A percentile compares a stretch with the other conserved stretches of the same genome.
phyloP scores from a whole-genome alignment of 805 yeast genomes.

The Saturnispora ahearnii region DNA sequence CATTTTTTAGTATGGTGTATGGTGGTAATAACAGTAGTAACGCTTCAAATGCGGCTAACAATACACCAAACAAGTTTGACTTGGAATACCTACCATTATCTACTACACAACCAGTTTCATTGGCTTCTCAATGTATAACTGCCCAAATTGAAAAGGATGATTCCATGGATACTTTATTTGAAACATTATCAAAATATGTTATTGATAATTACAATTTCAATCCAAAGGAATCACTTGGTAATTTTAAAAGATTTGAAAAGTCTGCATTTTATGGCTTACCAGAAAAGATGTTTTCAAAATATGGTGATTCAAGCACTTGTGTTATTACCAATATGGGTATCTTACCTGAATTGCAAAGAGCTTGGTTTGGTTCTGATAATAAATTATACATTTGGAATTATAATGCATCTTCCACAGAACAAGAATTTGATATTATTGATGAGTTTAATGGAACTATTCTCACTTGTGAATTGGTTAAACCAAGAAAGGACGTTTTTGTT shows the following conservation, averaged over 20 bases:
- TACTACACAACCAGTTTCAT: conserved; percentile 41
- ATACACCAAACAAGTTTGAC: conserved; percentile 1
- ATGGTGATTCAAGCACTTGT: conserved; percentile 7
- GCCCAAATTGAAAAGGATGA: conserved; percentile 50
- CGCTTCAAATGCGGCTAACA: neutral
- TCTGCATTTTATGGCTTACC: conserved; percentile 64
- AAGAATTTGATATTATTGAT: conserved; percentile 72
- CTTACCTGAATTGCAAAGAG: conserved; percentile 67
- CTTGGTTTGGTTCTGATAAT: conserved; percentile 82
- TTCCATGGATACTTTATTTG: conserved; percentile 48
- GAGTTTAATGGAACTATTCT: conserved; percentile 71
- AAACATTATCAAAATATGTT: conserved; percentile 47
- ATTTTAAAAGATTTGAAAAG: conserved; percentile 70
- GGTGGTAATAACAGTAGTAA: neutral
- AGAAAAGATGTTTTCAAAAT: conserved; percentile 36
- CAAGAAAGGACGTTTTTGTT: conserved; percentile 73
- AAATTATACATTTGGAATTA: conserved; percentile 82
- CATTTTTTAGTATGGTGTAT: conserved; percentile 5
- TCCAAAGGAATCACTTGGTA: conserved; percentile 33
- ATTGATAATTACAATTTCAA: conserved; percentile 60
- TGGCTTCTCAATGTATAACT: conserved; percentile 58
- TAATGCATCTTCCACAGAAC: conserved; percentile 31
- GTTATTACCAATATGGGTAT: conserved; percentile 72
- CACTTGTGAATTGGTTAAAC: conserved; percentile 68
- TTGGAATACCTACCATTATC: conserved; percentile 41